Conservation (phyloP, 768 basidiomycete species). For the Boletus insuetus region DNA sequence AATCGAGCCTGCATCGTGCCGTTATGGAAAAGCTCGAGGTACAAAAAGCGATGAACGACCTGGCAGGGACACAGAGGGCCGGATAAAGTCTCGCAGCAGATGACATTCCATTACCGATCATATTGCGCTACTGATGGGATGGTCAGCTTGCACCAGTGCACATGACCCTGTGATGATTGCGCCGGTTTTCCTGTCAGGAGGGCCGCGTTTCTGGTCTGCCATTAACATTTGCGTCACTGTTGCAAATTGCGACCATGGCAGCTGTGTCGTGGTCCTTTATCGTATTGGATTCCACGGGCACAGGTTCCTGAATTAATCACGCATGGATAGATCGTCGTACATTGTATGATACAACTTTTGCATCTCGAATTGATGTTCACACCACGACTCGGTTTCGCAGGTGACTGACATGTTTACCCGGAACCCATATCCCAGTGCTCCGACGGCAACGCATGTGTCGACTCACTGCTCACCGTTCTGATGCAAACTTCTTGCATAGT, state of each 20-base stretch:
- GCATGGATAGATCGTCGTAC: neutral
- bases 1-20: slow-evolving; percentile 67
- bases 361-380: too few relatives aligned
- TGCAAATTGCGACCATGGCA: neutral
- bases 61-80: slow-evolving; percentile 25
- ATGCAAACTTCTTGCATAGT: too few relatives aligned
- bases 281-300: neutral
- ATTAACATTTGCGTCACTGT: neutral
- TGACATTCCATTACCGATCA: neutral
- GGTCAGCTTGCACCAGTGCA: neutral
- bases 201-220: neutral
- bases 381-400: too few relatives aligned
- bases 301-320: neutral
- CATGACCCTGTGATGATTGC: neutral
- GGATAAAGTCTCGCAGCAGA: slow-evolving; percentile 17
- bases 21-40: slow-evolving; percentile 76
- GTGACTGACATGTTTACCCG: too few relatives aligned
- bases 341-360: neutral
- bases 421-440: too few relatives aligned
- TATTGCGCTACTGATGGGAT: too few relatives aligned
- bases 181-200: neutral
- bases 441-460: too few relatives aligned
- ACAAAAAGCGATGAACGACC: slow-evolving; percentile 63
- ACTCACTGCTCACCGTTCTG: too few relatives aligned
- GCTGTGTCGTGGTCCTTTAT: neutral